phyloP scores from a whole-genome alignment of 2,329 filamentous ascomycete genomes.

The Pseudogymnoascus sp. region DNA sequence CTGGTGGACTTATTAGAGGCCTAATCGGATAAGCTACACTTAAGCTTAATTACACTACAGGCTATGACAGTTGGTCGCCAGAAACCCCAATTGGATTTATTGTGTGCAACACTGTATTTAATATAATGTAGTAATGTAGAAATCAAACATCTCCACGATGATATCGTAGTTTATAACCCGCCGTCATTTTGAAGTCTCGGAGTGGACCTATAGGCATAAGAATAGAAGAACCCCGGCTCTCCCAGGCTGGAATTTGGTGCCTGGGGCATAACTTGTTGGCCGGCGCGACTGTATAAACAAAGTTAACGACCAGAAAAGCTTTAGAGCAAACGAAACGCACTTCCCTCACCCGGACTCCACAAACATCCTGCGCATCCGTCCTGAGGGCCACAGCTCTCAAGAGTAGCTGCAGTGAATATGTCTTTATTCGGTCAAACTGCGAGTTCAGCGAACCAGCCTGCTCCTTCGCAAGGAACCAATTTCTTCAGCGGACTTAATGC shows the following conservation, averaged over 20 bases:
- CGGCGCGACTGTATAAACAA: constrained; percentile 4
- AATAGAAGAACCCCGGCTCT: background rate
- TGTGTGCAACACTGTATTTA: background rate
- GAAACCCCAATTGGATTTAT: background rate
- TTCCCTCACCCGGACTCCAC: background rate
- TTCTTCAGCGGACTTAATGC: constrained; percentile 11
- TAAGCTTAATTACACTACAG: constrained; percentile 6
- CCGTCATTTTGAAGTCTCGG: background rate
- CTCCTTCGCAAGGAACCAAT: constrained; percentile 9
- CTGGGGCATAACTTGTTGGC: background rate
- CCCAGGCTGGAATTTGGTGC: background rate
- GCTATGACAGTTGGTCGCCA: background rate
- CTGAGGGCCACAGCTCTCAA: background rate
- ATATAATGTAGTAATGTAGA: background rate
- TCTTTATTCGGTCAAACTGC: constrained; percentile 6
- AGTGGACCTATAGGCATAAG: background rate
- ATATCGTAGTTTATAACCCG: background rate
- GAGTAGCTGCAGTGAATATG: background rate
- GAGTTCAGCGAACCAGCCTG: background rate
- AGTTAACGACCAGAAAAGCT: constrained; percentile 5
- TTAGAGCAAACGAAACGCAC: background rate
- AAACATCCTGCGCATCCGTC: background rate
- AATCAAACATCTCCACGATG: background rate
- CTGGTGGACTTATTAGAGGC: background rate
- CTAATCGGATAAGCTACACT: constrained; percentile 6